Evolutionary conservation across 2,329 filamentous ascomycete genomes (phyloP).

Genomic region (Xylaria sp.): DNA sequence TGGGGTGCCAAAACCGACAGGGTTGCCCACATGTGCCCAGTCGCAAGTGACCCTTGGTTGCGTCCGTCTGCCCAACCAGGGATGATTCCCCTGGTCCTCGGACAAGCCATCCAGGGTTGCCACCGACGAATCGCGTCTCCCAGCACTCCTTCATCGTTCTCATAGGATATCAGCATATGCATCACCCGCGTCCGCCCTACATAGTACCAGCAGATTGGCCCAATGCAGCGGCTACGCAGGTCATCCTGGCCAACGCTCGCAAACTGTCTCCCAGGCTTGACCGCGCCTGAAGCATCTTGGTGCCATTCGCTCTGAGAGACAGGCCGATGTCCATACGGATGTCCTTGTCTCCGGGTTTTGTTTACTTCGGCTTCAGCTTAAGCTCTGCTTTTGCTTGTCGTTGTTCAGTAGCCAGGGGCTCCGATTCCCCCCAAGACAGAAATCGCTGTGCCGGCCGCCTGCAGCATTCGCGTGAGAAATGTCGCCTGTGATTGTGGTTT

Average conservation of each 20-base stretch:
- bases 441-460: constrained; percentile 7
- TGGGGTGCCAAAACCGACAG: constrained; percentile 30
- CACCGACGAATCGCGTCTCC: constrained; percentile 51
- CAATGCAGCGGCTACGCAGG: constrained; percentile 48
- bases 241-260: constrained; percentile 32
- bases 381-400: not conserved
- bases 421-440: not conserved
- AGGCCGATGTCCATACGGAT: too few species aligned
- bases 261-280: constrained; percentile 17
- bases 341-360: constrained; percentile 12
- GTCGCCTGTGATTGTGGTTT: constrained; percentile 2
- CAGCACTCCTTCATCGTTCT: constrained; percentile 48
- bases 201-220: constrained; percentile 56
- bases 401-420: not conserved
- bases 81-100: constrained; percentile 35
- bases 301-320: constrained; percentile 19
- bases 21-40: constrained; percentile 36
- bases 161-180: constrained; percentile 56
- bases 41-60: constrained; percentile 36
- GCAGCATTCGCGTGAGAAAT: constrained; percentile 11
- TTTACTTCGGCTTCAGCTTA: constrained; percentile 3
- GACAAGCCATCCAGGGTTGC: constrained; percentile 40
- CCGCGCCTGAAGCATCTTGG: constrained; percentile 12
- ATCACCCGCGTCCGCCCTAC: constrained; percentile 50
- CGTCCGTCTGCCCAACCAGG: constrained; percentile 44